Conservation (phyloP, 495 filamentous ascomycete species). For the Trichoderma erinaceum region DNA sequence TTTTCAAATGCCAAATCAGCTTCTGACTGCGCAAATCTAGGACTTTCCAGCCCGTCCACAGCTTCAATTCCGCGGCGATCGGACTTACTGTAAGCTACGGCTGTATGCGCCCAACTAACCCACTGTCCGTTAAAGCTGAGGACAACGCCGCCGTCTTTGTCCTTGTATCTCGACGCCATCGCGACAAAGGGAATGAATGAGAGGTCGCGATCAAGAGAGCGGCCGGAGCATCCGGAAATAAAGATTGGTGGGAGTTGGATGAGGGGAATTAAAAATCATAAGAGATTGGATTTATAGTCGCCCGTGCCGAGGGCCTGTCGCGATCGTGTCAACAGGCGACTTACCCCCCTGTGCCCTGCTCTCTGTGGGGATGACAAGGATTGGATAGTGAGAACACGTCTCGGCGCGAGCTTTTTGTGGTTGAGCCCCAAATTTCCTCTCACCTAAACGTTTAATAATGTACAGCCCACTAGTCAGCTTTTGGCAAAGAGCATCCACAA, state of each 20-base stretch:
- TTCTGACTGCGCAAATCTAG: neutral
- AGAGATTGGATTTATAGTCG: conserved; percentile 10
- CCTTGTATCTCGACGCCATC: conserved; percentile 67
- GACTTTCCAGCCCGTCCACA: neutral
- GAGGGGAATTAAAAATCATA: conserved; percentile 15
- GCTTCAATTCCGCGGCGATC: neutral
- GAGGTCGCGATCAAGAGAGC: conserved; percentile 11
- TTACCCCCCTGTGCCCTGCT: conserved; percentile 3
- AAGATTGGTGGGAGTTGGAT: neutral
- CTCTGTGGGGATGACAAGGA: conserved; percentile 12
- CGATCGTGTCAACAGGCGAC: conserved; percentile 11
- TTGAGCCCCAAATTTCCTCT: neutral
- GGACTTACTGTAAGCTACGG: conserved; percentile 65
- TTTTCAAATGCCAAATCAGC: conserved; percentile 15
- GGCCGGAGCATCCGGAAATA: conserved; percentile 8
- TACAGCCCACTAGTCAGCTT: neutral
- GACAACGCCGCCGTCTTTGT: conserved; percentile 65
- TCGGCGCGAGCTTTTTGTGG: conserved; percentile 8
- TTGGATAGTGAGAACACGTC: conserved; percentile 6
- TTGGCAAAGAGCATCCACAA: neutral
- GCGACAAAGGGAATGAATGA: conserved; percentile 12
- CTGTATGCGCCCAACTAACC: conserved; percentile 84
- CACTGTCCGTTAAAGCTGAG: conserved; percentile 84
- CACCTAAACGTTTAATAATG: neutral
- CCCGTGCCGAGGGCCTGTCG: conserved; percentile 12